These are phyloP conservation scores for Zarea fungicola DNA, from an alignment of 2,329 filamentous ascomycete species.

Conservation along the genomic window DNA sequence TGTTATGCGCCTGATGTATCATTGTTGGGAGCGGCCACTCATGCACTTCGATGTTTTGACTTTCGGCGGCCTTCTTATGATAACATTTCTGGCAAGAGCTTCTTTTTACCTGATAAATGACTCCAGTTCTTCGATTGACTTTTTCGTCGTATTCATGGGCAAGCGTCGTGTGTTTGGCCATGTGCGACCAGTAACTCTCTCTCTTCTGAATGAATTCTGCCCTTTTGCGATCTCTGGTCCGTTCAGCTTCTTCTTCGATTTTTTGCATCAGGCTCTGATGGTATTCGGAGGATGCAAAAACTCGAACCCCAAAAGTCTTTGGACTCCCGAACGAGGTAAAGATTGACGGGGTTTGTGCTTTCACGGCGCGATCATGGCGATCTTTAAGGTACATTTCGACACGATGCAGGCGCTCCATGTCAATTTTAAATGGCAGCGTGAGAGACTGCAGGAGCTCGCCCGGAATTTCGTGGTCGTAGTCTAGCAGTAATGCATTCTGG, in stretches of 20 bases:
- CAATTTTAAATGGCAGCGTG: slow-evolving; percentile 35
- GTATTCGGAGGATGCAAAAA: neutral
- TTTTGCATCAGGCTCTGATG: neutral
- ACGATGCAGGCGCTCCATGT: slow-evolving; percentile 38
- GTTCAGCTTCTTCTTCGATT: neutral
- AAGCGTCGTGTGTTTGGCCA: neutral
- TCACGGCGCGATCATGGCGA: neutral
- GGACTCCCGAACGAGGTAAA: neutral
- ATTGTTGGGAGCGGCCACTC: slow-evolving; percentile 3
- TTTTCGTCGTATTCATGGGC: neutral
- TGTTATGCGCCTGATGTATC: neutral
- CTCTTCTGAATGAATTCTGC: neutral
- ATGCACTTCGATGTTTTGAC: neutral
- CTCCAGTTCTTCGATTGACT: neutral
- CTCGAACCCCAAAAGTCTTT: neutral
- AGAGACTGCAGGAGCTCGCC: slow-evolving; percentile 34
- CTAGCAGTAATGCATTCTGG: slow-evolving; percentile 32
- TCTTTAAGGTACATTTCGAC: slow-evolving; percentile 42
- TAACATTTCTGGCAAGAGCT: neutral
- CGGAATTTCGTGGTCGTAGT: slow-evolving; percentile 44
- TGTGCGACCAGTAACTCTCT: neutral
- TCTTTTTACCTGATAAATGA: neutral
- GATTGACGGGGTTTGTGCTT: neutral
- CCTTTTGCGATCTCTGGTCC: neutral
- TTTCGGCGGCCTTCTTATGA: neutral